Conservation (phyloP, 495 filamentous ascomycete genomes). For the Aspergillus coremiiformis region DNA sequence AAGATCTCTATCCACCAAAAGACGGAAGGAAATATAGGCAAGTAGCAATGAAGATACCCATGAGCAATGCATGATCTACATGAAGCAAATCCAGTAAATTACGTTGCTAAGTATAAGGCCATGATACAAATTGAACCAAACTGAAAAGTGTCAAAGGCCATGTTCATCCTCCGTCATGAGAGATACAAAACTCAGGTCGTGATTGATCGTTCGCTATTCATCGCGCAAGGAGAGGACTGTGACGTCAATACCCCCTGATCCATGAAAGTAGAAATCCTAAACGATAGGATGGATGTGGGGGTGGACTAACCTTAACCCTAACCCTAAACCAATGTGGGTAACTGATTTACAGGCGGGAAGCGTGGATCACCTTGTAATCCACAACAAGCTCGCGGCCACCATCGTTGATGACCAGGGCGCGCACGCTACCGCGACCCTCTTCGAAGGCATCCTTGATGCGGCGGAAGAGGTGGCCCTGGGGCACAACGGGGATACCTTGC, state of each 20-base stretch:
- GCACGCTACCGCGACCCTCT: constrained; percentile 85
- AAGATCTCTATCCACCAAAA: neutral
- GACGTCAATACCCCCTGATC: constrained; percentile 9
- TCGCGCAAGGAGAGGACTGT: constrained; percentile 4
- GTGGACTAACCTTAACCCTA: neutral
- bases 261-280: neutral
- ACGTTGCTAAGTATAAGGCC: constrained; percentile 21
- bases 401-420: constrained; percentile 93
- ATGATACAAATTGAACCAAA: constrained; percentile 14
- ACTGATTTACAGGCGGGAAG: constrained; percentile 53
- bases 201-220: constrained; percentile 15
- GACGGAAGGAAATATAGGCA: neutral
- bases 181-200: constrained; percentile 19
- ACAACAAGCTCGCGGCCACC: constrained; percentile 90
- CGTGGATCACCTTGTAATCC: constrained; percentile 97
- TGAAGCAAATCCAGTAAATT: constrained; percentile 11
- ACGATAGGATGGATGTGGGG: neutral
- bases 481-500: constrained; percentile 86
- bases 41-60: neutral
- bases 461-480: constrained; percentile 80
- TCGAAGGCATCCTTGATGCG: constrained; percentile 81
- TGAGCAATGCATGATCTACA: constrained; percentile 7
- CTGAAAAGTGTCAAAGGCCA: constrained; percentile 13
- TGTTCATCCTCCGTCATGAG: constrained; percentile 15
- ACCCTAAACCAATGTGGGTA: constrained; percentile 9